These are phyloP conservation scores for Neurospora tetrasperma DNA, from an alignment of 495 filamentous ascomycete genomes.

Conservation along the genomic window DNA sequence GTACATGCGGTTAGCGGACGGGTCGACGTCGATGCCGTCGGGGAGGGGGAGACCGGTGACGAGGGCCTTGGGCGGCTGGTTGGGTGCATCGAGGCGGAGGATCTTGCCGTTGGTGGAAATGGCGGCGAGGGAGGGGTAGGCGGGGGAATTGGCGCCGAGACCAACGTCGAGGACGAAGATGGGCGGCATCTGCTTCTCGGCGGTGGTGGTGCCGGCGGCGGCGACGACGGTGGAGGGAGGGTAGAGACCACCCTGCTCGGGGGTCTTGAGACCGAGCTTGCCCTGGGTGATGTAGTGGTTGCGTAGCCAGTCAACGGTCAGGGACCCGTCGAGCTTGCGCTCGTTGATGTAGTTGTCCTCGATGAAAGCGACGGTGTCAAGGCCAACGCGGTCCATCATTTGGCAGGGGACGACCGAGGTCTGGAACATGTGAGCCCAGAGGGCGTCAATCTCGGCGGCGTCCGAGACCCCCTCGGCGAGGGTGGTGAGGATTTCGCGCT, in stretches of 20 bases:
- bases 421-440: constrained; percentile 27
- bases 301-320: constrained; percentile 26
- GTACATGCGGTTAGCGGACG: constrained; percentile 29
- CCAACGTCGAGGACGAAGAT: constrained; percentile 13
- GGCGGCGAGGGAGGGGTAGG: not conserved
- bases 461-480: constrained; percentile 36
- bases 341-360: constrained; percentile 26
- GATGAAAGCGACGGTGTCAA: constrained; percentile 34
- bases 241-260: constrained; percentile 2
- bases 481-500: constrained; percentile 37
- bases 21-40: constrained; percentile 38
- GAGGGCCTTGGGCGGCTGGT: constrained; percentile 6
- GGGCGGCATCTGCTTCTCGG: not conserved
- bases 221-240: not conserved
- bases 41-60: constrained; percentile 30
- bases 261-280: constrained; percentile 16
- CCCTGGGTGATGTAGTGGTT: constrained; percentile 24
- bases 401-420: not conserved
- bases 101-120: constrained; percentile 9
- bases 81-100: not conserved
- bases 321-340: constrained; percentile 22
- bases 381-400: constrained; percentile 21
- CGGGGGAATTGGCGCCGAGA: constrained; percentile 4
- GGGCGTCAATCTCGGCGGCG: constrained; percentile 34
- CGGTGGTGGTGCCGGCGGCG: not conserved